phyloP scores from a whole-genome alignment of 2,329 filamentous ascomycete species.

The Alternaria rosae region DNA sequence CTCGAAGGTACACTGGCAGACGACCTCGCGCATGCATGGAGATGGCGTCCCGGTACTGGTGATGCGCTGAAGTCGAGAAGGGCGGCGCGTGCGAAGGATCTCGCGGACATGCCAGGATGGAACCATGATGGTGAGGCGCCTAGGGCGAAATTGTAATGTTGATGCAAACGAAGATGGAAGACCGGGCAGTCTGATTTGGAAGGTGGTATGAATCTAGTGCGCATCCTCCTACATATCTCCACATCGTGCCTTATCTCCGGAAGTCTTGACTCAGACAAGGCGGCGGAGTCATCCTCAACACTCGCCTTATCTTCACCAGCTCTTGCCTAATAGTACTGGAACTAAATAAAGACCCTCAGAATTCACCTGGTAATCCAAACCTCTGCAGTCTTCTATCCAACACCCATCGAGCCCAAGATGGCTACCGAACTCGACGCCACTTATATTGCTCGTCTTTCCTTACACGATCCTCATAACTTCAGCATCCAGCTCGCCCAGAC shows the following conservation, averaged over 20 bases:
- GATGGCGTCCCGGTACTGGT: slow-evolving; percentile 55
- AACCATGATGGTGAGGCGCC: slow-evolving; percentile 28
- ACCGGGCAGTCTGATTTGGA: not conserved
- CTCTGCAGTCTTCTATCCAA: slow-evolving; percentile 1
- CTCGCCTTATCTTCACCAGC: not conserved
- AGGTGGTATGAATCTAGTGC: not conserved
- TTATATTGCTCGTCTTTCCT: slow-evolving; percentile 24
- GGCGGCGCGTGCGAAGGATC: slow-evolving; percentile 53
- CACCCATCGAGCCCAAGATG: slow-evolving; percentile 14
- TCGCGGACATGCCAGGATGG: slow-evolving; percentile 58
- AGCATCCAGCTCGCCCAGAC: slow-evolving; percentile 32
- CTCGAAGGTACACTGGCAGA: slow-evolving; percentile 52
- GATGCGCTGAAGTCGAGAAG: slow-evolving; percentile 55
- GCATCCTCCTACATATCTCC: not conserved
- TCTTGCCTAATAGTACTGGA: not conserved
- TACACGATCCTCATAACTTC: slow-evolving; percentile 27
- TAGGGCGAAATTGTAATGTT: slow-evolving; percentile 15
- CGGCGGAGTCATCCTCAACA: not conserved
- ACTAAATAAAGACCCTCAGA: not conserved
- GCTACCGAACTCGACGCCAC: slow-evolving; percentile 17
- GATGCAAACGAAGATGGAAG: not conserved
- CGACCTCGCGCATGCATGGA: slow-evolving; percentile 53
- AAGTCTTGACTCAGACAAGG: not conserved
- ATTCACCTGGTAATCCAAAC: not conserved
- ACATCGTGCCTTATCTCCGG: not conserved